These are phyloP conservation scores for Hyaloscypha bicolor DNA, from an alignment of 495 filamentous ascomycete genomes.

Conservation along the genomic window DNA sequence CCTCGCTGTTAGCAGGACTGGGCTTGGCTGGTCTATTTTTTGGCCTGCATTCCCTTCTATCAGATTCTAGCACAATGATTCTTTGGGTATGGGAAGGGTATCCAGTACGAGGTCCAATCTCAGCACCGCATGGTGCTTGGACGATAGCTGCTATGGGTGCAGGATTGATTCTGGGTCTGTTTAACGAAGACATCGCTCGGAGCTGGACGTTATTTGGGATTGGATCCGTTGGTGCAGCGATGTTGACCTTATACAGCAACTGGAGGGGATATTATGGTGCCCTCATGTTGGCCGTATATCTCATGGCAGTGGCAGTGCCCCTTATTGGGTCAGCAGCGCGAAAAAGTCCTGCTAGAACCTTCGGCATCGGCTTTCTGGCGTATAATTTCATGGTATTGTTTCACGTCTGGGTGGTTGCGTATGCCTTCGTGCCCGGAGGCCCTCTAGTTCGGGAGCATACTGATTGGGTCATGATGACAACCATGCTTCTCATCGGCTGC, in stretches of 20 bases:
- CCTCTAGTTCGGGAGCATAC: slow-evolving; percentile 92
- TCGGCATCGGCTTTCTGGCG: slow-evolving; percentile 83
- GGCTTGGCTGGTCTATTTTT: slow-evolving; percentile 87
- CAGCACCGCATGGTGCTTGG: slow-evolving; percentile 82
- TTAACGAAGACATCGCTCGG: slow-evolving; percentile 65
- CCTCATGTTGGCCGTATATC: slow-evolving; percentile 71
- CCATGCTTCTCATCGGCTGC: slow-evolving; percentile 80
- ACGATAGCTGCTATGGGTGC: slow-evolving; percentile 85
- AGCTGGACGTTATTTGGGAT: slow-evolving; percentile 83
- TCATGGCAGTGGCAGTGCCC: slow-evolving; percentile 80
- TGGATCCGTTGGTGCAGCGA: slow-evolving; percentile 75
- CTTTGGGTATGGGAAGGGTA: slow-evolving; percentile 99
- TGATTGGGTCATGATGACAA: slow-evolving; percentile 88
- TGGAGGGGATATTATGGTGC: slow-evolving; percentile 94
- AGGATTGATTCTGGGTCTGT: slow-evolving; percentile 79
- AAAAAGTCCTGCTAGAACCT: slow-evolving; percentile 73
- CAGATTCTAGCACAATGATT: slow-evolving; percentile 99
- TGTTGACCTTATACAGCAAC: slow-evolving; percentile 76
- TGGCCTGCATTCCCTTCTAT: slow-evolving; percentile 88
- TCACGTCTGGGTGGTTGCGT: slow-evolving; percentile 98
- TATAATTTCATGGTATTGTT: slow-evolving; percentile 93
- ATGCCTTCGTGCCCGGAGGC: slow-evolving; percentile 98
- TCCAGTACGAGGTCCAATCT: slow-evolving; percentile 85
- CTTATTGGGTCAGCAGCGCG: slow-evolving; percentile 74
- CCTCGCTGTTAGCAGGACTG: slow-evolving; percentile 69